Percentiles rank a stretch among this genome's conserved stretches.
These are phyloP conservation scores for Colletotrichum limetticola DNA, from an alignment of 2,329 filamentous ascomycete genomes.

Conservation along the genomic window DNA sequence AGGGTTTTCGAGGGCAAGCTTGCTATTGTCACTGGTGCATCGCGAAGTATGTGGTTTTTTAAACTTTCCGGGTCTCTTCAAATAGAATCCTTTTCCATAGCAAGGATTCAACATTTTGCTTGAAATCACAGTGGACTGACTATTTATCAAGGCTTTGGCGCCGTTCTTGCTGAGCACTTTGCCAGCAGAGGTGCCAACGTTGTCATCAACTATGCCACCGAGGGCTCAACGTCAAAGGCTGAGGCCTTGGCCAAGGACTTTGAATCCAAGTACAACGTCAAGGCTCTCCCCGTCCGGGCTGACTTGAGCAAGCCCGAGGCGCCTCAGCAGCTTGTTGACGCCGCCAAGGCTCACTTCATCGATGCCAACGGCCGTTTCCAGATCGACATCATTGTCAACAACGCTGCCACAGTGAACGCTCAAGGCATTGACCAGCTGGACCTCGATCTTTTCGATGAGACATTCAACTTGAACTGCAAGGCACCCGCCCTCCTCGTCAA, in stretches of 20 bases:
- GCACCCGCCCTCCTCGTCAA: slow-evolving; percentile 83
- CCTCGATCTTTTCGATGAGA: slow-evolving; percentile 71
- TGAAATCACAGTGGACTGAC: slow-evolving; percentile 4
- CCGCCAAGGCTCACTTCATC: slow-evolving; percentile 68
- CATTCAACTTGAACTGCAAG: slow-evolving; percentile 84
- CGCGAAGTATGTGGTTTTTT: slow-evolving; percentile 67
- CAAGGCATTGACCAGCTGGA: slow-evolving; percentile 64
- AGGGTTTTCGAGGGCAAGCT: slow-evolving; percentile 75
- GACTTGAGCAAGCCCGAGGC: slow-evolving; percentile 74
- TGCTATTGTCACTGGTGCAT: slow-evolving; percentile 82
- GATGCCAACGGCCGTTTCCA: slow-evolving; percentile 63
- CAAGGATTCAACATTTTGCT: not conserved
- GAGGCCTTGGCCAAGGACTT: slow-evolving; percentile 60
- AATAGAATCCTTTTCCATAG: not conserved
- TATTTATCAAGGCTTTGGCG: slow-evolving; percentile 72
- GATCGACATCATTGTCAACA: slow-evolving; percentile 89
- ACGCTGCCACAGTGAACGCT: slow-evolving; percentile 75
- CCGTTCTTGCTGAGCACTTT: slow-evolving; percentile 71
- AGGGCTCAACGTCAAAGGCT: slow-evolving; percentile 43
- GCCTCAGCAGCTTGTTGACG: slow-evolving; percentile 67
- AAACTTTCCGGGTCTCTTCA: not conserved
- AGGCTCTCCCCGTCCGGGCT: slow-evolving; percentile 73
- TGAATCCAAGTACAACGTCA: slow-evolving; percentile 60
- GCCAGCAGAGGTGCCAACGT: slow-evolving; percentile 77
- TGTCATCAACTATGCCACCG: slow-evolving; percentile 76